A percentile compares a stretch with the other conserved stretches of the same genome.
Conservation (phyloP, 768 basidiomycete genomes). For the Termitomyces sp. region DNA sequence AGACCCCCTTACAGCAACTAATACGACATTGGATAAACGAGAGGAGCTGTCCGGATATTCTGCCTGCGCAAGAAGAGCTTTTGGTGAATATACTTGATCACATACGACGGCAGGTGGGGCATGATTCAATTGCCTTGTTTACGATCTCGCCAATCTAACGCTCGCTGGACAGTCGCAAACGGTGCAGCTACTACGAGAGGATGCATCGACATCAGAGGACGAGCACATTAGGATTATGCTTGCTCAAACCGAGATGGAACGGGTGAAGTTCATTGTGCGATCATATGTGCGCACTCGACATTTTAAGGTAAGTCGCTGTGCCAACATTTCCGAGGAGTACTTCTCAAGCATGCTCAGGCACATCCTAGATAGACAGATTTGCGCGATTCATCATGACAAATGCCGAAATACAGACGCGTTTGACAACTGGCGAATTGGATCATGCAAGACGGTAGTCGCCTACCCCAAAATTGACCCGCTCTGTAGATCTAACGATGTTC, state of each 20-base stretch:
- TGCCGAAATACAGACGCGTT: constrained; percentile 67
- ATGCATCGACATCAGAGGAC: constrained; percentile 85
- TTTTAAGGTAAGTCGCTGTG: constrained; percentile 61
- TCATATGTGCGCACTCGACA: constrained; percentile 86
- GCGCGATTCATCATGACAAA: constrained; percentile 76
- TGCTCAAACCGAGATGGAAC: constrained; percentile 91
- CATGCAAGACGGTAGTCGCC: constrained; percentile 67
- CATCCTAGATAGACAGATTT: constrained; percentile 78
- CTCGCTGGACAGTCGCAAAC: constrained; percentile 59
- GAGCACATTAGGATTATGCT: constrained; percentile 93
- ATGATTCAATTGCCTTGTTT: not conserved
- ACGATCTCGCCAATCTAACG: not conserved
- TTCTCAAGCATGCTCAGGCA: constrained; percentile 24
- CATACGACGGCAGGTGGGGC: constrained; percentile 75
- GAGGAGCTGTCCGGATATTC: constrained; percentile 75
- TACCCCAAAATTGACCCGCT: not conserved
- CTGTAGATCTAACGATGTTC: not conserved
- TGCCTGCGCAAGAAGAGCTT: constrained; percentile 70
- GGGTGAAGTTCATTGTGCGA: constrained; percentile 88
- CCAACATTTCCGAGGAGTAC: constrained; percentile 5
- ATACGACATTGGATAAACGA: constrained; percentile 88
- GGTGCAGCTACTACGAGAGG: constrained; percentile 72
- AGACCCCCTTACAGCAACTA: constrained; percentile 66
- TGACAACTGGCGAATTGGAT: constrained; percentile 81
- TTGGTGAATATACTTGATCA: constrained; percentile 70